Evolutionary conservation across 164 flowering plant species (phyloP), one percentile per base, ranked within the genome.

Genomic region (Berberis vulgaris): DNA sequence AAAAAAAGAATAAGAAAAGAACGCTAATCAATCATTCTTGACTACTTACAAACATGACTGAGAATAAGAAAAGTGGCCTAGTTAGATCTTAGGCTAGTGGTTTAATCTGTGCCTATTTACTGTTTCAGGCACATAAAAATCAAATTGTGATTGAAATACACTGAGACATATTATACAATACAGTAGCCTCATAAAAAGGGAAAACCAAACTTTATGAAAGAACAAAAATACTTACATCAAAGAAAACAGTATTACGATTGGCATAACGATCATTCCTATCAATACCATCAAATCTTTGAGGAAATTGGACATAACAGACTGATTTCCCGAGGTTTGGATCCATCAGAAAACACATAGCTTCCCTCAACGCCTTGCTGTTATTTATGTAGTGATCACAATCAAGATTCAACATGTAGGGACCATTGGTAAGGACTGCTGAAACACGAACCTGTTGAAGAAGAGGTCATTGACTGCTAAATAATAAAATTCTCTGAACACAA

Each of bases 361-460:
- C 98, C 57, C 98, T 70, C 61, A 93, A 60, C 5, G 98, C 98
- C 74, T 93, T 90, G 84, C 98, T 93, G 76, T 90, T 93, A 76
- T 93, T 93, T 59, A 93, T 85, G 85, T 93, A 93, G 71, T 93
- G 98, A 81, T 93, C 98, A 82, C 98, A 93, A 76, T 93, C 98
- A 57, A 92, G 94, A 82, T 92, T 92, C 81, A 92, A 80, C 78
- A 92, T 63, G 76, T 86, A 93, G 55, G 97, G 97, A n/a, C 97
- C 96, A 78, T 93, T 93, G 42, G 97, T 88, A 49, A 90, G 88
- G 59, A 93, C 89, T 13, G 98, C 96, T 58, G 98, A 90, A 40
- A 90, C 95, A 45, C 97, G 94, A 67, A 93, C 94, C 97, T 93
- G 83, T 57, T 71, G 7, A 46, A 47, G 68, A 7, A 61, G 42